Evolutionary conservation across 331 rosid genomes (phyloP), one percentile per base, ranked within the genome.

Genomic region (Dryas integrifolia): DNA sequence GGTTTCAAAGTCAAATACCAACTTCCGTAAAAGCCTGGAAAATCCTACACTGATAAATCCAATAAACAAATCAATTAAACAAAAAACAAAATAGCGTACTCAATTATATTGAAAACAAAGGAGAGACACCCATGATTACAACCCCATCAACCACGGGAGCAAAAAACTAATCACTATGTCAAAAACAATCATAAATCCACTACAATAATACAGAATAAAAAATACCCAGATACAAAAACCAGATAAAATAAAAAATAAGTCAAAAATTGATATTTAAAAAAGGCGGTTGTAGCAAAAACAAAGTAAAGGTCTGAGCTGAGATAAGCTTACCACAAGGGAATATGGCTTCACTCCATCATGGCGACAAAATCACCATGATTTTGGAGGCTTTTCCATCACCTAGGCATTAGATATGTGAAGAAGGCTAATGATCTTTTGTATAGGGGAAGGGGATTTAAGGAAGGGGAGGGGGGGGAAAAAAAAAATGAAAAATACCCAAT

Each of bases 11-110:
- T 84, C 95, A 88, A 87, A 82, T 45, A 46, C 86, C 86, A 74
- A 84, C 87, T 82, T 84, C 86, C 83, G 88, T 84, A 77, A 80
- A 75, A 79, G 92, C 86, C 92, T 85, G 92, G 60, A 79, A 88
- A 89, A 76, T 78, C 81, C 81, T 70, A 78, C 83, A 65, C 56
- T 83, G 39, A 84, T 15, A 40, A 72, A 45, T 57, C 66, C 24
- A 82, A 63, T 66, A 74, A 79, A 81, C 67, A 55, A 81, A 68
- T 82, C 68, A 53, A 72, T 26, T n/a, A 14, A 60, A 39, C 15
- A 9, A 10, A 6, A 76, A 69, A 67, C 1, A 40, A 71, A 40
- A 52, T 57, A 12, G 30, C 16, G 43, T 5, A 49, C 45, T 65
- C 44, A 9, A 80, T 49, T 52, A 52, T 48, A 55, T 59, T 72